Base-by-base conservation (phyloP, 352 stramenopile species). In the Globisporangium viniferum region DNA sequence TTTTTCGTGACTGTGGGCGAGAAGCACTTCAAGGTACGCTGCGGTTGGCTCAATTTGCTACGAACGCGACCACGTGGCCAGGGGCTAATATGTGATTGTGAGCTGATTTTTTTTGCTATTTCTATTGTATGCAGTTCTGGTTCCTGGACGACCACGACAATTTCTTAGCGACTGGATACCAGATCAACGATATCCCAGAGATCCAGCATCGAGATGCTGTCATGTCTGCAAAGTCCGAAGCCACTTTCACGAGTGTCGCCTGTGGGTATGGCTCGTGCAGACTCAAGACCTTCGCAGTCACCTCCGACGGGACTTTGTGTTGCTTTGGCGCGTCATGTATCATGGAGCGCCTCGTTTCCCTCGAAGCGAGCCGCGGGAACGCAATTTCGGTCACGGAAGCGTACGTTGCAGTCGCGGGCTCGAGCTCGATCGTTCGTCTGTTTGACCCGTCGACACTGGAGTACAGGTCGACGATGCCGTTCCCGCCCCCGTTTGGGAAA, bases 1-100 rank as follows among this genome's bases (percentile, higher is more conserved):
- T 92, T 84, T 54, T 94, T 97, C 56, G 88, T 96, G 31, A 93
- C 90, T 0, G 86, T 88, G 20, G 90, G 89, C 35, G 82, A 93
- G 58, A 85, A 84, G 35, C 85, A 95, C 55, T 88, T 93, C 62
- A 89, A 89, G 73, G 84, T 92, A 69, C 14, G 65, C 59, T 12
- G 27, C 60, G 18, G 4, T 20, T 22, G 2, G 27, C 6, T 68
- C 18, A 20, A 5, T 9, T 49, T 61, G 15, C 31, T 41, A 1
- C 31, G 3, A 33, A 33, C 31, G 31, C 20, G 14, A 6, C 39
- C 18, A 33, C 31, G 31, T 46, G 14, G 4, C 39, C 18, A 46
- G 18, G 15, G 18, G 39, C 3, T 46, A 7, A 18, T 20, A 20
- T 46, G 20, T 10, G 5, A 24, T 14, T 27, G 5, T 6, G 4